These are phyloP conservation scores for Cyclotella baltica DNA, from an alignment of 108 stramenopile genomes.

Conservation along the genomic window DNA sequence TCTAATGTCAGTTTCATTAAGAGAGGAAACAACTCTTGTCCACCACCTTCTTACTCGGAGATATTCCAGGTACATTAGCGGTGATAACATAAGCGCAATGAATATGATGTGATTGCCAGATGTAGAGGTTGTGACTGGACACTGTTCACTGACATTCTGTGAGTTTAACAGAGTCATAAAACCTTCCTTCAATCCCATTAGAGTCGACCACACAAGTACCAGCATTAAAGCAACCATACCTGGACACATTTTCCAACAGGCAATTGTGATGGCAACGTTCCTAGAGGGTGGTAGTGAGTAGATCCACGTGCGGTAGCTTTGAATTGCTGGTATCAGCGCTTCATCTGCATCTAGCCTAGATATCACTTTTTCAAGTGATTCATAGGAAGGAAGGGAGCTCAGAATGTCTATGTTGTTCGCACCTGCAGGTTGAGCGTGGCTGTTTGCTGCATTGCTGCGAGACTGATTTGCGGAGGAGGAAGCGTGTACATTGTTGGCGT, in stretches of 20 bases:
- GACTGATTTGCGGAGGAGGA: background rate
- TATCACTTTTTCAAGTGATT: constrained; percentile 36
- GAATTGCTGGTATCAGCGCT: constrained; percentile 41
- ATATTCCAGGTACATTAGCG: constrained; percentile 38
- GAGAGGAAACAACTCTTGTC: background rate
- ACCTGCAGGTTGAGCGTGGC: background rate
- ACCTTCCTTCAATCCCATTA: background rate
- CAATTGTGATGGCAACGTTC: constrained; percentile 35
- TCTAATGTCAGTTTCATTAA: background rate
- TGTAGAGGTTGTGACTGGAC: background rate
- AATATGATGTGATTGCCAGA: background rate
- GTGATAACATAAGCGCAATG: constrained; percentile 19
- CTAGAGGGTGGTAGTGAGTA: constrained; percentile 39
- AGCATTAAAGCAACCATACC: constrained; percentile 1
- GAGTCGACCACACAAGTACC: constrained; percentile 12
- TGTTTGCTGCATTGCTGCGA: background rate
- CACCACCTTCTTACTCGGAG: constrained; percentile 29
- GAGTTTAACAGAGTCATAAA: background rate
- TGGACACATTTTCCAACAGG: constrained; percentile 38
- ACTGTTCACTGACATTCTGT: background rate
- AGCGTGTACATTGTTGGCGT: background rate
- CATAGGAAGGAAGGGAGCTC: constrained; percentile 24
- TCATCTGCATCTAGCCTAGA: constrained; percentile 50
- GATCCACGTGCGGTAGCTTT: constrained; percentile 32
- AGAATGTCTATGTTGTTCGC: background rate